Base-by-base conservation (phyloP, 805 yeast species). In the Candida suzukii region DNA sequence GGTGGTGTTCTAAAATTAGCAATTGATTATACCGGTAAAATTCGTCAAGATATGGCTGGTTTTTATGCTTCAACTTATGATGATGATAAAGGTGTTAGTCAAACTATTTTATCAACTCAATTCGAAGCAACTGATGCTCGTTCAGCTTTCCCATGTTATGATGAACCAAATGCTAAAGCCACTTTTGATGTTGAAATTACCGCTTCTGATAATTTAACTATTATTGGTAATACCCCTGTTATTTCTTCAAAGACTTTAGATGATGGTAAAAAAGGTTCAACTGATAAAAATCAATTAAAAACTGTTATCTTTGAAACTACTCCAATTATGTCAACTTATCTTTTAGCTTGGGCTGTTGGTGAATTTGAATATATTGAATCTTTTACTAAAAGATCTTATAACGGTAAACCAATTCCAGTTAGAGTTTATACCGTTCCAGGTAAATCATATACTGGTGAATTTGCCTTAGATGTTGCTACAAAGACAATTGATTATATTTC, bases 41-140 rank as follows among this genome's bases (percentile, higher is more conserved):
- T 76, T 50, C 76, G 72, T 51, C 67, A 71, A 41, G 73, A 75
- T 52, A 73, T 76, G 80, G 70, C 78, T 2, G 81, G 80, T 10
- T 74, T 76, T 55, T 76, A 75, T 57, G 62, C 71, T 50, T 74
- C 80, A 9, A 56, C 65, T 5, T 76, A 74, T 49, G 38, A 45
- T 12, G 72, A 70, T 44, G 56, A 58, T 40, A 52, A 67, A 34
- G 77, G 72, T 18, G 59, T 53, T 36, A 61, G 65, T 14, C 70
- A 71, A 51, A 54, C 54, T 44, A 67, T 74, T 66, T 67, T 74
- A 17, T 68, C 77, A n/a, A 76, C 82, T 20, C 82, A 76, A 53
- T 74, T 76, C 55, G 82, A 76, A 56, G 76, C 82, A 37, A 74
- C 80, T 8, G 80, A 74, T 48, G 78, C 79, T 41, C 66, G 82